Conservation (phyloP, 2,329 filamentous ascomycete genomes). For the Zalaria obscura region DNA sequence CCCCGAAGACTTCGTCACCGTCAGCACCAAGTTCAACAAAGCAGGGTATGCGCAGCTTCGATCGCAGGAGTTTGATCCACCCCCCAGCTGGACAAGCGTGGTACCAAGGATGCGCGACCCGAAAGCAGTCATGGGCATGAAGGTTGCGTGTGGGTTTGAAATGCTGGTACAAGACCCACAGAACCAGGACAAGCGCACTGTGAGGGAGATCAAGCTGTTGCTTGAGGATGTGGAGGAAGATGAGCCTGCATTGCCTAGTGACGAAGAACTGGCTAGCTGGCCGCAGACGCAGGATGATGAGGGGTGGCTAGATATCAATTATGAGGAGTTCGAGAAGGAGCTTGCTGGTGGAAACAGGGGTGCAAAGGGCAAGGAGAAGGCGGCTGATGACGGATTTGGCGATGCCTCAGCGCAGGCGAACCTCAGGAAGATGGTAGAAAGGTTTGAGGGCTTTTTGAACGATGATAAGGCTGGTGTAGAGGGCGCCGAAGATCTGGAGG, state of each 20-base stretch:
- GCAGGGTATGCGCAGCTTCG: conserved; percentile 83
- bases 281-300: conserved; percentile 64
- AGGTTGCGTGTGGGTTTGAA: conserved; percentile 79
- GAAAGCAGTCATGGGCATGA: conserved; percentile 63
- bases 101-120: conserved; percentile 22
- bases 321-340: conserved; percentile 75
- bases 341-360: conserved; percentile 40
- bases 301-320: conserved; percentile 84
- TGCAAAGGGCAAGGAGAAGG: conserved; percentile 9
- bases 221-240: conserved; percentile 64
- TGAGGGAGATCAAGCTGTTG: conserved; percentile 62
- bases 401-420: conserved; percentile 57
- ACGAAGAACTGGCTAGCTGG: conserved; percentile 64
- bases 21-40: conserved; percentile 73
- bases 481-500: conserved; percentile 54
- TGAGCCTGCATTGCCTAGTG: conserved; percentile 54
- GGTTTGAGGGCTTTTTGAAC: conserved; percentile 78
- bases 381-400: conserved; percentile 33
- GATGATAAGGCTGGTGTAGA: conserved; percentile 71
- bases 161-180: conserved; percentile 61
- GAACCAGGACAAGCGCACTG: conserved; percentile 51
- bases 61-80: conserved; percentile 62
- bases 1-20: conserved; percentile 63
- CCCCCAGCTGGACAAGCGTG: conserved; percentile 41
- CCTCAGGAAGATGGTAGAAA: conserved; percentile 76